Base-by-base conservation (phyloP, 495 filamentous ascomycete species). In the Trichoderma orchidacearum region DNA sequence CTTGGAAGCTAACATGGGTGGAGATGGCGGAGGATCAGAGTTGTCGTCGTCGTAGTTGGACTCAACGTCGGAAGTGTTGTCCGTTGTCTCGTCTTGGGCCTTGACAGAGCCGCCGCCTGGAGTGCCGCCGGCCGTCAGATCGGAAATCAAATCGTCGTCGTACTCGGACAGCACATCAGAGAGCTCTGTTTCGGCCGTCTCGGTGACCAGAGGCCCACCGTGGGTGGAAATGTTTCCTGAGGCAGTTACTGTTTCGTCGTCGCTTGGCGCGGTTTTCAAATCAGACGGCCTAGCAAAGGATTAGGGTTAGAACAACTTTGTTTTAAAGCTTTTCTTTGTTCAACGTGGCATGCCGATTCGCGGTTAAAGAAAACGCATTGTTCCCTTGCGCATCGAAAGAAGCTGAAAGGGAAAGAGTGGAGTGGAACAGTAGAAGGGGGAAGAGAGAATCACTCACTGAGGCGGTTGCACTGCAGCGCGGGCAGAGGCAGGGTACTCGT, bases 1-100 rank as follows among this genome's bases (percentile, higher is more conserved):
- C 60, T 75, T 79, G 34, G 67, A 67, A 58, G 70, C 60, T 59
- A 75, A 72, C 72, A 76, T 74, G 66, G 63, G 70, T 18, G 36
- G 41, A 13, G 36, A 30, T 13, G 55, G 30, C 62, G 54, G 63
- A 59, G 35, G 52, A 53, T 60, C 63, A 66, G 63, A 61, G 64
- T 58, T 32, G 57, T 61, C 60, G 59, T 51, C 52, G 55, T 61
- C 60, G 61, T 64, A 36, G 55, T 61, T 61, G 56, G 65, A 63
- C 55, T 70, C 67, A 18, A 62, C 62, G 54, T 66, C 60, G 58
- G 67, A 65, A 55, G 58, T 61, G 63, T 65, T 63, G 35, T 69
- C 66, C 59, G 66, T 64, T 54, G 63, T 60, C 55, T 68, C 62
- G 58, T 70, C 66, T 55, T 64, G 68, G 9, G 11, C 30, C 7